Evolutionary conservation across 768 basidiomycete genomes (phyloP), one percentile per base, ranked within the genome.

Genomic region (Mrakia blollopis): DNA sequence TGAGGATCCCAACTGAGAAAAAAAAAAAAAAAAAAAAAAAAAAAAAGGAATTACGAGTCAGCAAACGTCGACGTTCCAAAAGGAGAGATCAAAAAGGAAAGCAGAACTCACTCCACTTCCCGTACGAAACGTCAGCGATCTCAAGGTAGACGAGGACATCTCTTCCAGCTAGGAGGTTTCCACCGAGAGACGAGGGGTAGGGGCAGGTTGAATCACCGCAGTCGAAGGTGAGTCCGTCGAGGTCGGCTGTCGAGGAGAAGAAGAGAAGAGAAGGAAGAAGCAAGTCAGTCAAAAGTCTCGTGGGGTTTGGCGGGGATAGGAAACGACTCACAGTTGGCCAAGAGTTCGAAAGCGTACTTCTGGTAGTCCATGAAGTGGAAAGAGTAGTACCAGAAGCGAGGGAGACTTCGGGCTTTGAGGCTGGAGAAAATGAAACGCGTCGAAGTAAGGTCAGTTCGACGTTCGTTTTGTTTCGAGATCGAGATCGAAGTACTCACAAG

Each of bases 361-460:
- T 81, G 78, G 39, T 35, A 77, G 54, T 73, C 54, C 68, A 78
- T 57, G 83, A 72, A 73, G 85, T 88, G 88, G 80, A 87, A 86
- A 50, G 85, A 87, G 79, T 85, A 88, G 80, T 84, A 88, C 88
- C 88, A 89, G 81, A 89, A 89, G 0, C 86, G 83, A 0, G 89
- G 89, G 2, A 89, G 85, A 13, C 86, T 86, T 10, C 85, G 82
- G 0, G 88, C 85, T 80, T 86, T 85, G 83, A 89, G 87, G 82
- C 65, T 68, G 37, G 3, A 88, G 77, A 79, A 79, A 25, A n/a
- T 2, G 16, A 41, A 18, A n/a, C 21, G 39, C 37, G 37, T 0
- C n/a, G 65, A 68, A 37, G 10, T 7, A 16, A 9, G 23, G 35
- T 68, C 65, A 68, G 65, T 11, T 50, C 14, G 23, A 8, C 13